These are phyloP conservation scores for Calonectria montana DNA, from an alignment of 2,329 filamentous ascomycete species.

Conservation along the genomic window DNA sequence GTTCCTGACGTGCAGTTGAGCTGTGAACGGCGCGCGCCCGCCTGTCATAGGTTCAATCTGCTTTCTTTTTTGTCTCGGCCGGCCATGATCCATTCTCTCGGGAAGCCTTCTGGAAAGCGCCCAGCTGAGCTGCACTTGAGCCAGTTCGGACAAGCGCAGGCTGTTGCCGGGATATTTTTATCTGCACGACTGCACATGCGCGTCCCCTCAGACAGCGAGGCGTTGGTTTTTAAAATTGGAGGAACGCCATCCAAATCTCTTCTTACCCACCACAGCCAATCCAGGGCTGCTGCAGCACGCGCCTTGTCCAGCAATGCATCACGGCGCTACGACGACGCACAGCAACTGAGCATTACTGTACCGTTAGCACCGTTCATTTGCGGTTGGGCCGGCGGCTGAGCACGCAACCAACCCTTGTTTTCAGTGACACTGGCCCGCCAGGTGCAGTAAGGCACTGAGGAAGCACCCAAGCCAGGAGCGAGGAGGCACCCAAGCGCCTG, in stretches of 20 bases:
- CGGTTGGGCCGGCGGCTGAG: slow-evolving; percentile 3
- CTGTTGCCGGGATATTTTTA: slow-evolving; percentile 18
- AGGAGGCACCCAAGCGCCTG: not conserved
- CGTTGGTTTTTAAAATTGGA: slow-evolving; percentile 27
- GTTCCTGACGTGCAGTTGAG: slow-evolving; percentile 1
- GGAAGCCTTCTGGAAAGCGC: slow-evolving; percentile 24
- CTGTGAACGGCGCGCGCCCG: slow-evolving; percentile 8
- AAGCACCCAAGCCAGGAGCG: not conserved
- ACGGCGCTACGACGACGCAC: slow-evolving; percentile 3
- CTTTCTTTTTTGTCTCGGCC: slow-evolving; percentile 12
- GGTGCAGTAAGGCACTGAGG: not conserved
- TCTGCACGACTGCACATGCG: slow-evolving; percentile 8
- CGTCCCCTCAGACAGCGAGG: slow-evolving; percentile 1
- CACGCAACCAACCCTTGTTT: slow-evolving; percentile 17
- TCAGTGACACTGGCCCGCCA: not conserved
- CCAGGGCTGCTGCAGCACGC: not conserved
- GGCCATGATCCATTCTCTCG: not conserved
- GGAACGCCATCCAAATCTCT: slow-evolving; percentile 21
- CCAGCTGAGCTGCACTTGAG: not conserved
- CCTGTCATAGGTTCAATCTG: not conserved
- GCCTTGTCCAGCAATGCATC: slow-evolving; percentile 10
- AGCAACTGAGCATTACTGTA: not conserved
- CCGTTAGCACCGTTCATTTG: not conserved
- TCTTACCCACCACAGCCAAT: slow-evolving; percentile 12
- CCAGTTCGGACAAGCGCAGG: slow-evolving; percentile 13